Evolutionary conservation across 257 asterid genomes (phyloP).

Genomic region (Nicotiana benthamiana): DNA sequence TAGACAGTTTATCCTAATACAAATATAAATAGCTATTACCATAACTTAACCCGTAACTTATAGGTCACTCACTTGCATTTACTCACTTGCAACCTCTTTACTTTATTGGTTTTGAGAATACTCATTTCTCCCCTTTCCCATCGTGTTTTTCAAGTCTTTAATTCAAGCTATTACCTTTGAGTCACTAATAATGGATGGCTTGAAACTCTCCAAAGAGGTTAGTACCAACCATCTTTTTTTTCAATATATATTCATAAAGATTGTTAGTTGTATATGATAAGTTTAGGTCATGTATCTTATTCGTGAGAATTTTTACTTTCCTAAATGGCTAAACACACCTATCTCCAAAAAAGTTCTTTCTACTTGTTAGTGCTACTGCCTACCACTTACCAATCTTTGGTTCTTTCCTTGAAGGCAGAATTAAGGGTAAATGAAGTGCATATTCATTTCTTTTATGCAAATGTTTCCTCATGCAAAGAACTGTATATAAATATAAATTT

Average conservation of each 20-base stretch:
- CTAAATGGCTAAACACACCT: too few species aligned
- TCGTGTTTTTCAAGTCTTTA: neutral
- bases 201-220: slow-evolving; percentile 52
- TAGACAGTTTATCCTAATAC: too few species aligned
- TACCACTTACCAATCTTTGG: neutral
- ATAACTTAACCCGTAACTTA: too few species aligned
- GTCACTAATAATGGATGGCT: slow-evolving; percentile 45
- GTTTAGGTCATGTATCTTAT: too few species aligned
- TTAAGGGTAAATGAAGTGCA: too few species aligned
- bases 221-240: neutral
- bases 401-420: neutral
- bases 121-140: too few species aligned
- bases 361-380: neutral
- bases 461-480: neutral
- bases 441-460: too few species aligned
- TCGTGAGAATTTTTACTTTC: too few species aligned
- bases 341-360: neutral
- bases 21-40: too few species aligned
- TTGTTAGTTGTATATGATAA: too few species aligned
- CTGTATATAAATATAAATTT: neutral
- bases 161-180: neutral
- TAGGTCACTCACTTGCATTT: slow-evolving; percentile 4
- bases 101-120: too few species aligned
- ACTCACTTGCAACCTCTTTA: neutral
- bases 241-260: too few species aligned